Percentiles rank a stretch among this genome's conserved stretches.
These are phyloP conservation scores for Cercospora nicotianae DNA, from an alignment of 2,329 filamentous ascomycete species.

Conservation along the genomic window DNA sequence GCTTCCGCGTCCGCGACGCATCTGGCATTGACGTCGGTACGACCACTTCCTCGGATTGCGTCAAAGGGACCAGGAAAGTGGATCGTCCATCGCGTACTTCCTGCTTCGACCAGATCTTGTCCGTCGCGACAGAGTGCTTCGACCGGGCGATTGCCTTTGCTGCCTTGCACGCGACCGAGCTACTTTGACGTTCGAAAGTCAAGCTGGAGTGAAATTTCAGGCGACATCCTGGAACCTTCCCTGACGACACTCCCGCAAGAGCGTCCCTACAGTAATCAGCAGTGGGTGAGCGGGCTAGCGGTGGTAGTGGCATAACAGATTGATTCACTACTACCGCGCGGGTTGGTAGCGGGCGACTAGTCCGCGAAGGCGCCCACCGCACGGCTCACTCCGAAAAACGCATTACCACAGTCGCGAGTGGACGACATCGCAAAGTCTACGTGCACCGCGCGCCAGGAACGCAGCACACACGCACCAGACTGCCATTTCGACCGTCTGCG, in stretches of 20 bases:
- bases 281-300: slow-evolving; percentile 6
- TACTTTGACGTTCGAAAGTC: background rate
- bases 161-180: slow-evolving; percentile 4
- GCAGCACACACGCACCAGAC: slow-evolving; percentile 6
- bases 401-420: slow-evolving; percentile 11
- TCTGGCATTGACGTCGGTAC: background rate
- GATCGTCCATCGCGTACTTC: background rate
- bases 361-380: background rate
- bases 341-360: background rate
- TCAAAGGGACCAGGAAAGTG: background rate
- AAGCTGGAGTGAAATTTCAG: background rate
- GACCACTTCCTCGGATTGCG: background rate
- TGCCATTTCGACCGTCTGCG: background rate
- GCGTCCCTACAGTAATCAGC: background rate
- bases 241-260: background rate
- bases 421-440: background rate
- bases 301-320: slow-evolving; percentile 1
- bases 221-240: background rate
- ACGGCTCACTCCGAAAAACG: slow-evolving; percentile 5
- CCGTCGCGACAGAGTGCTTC: background rate
- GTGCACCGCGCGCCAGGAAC: slow-evolving; percentile 7
- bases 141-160: background rate
- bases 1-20: slow-evolving; percentile 6
- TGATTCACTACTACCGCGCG: background rate
- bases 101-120: background rate